Percentiles rank a stretch among this genome's conserved stretches.
phyloP scores from a whole-genome alignment of 1,284 basidiomycete genomes.

The Ustilago xerochloae region DNA sequence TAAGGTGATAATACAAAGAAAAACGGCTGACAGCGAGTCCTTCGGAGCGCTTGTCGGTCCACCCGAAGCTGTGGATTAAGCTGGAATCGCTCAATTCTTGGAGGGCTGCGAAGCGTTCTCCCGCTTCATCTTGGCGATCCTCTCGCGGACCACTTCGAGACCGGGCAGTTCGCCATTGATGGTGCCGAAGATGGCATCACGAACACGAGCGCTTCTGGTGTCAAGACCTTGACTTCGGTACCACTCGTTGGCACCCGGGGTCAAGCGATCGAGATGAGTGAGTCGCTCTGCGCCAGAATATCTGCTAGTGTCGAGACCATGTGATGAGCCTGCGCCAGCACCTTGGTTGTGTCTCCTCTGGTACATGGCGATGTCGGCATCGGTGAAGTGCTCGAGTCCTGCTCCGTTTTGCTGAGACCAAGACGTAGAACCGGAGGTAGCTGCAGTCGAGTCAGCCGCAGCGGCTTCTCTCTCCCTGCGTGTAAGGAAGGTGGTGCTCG shows the following conservation, averaged over 20 bases:
- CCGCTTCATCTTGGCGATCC: conserved; percentile 38
- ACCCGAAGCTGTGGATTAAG: background rate
- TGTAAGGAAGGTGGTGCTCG: conserved; percentile 44
- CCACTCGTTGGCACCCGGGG: conserved; percentile 47
- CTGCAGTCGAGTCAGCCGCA: conserved; percentile 19
- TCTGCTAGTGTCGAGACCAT: conserved; percentile 37
- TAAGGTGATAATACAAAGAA: background rate
- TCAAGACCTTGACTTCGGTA: conserved; percentile 49
- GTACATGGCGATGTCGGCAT: conserved; percentile 49
- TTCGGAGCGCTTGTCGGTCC: background rate
- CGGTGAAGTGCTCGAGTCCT: conserved; percentile 39
- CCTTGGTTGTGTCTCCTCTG: conserved; percentile 41
- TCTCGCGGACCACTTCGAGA: conserved; percentile 64
- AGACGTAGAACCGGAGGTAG: background rate
- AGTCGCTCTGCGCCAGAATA: conserved; percentile 48
- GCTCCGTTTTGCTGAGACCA: conserved; percentile 10
- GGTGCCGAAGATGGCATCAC: conserved; percentile 67
- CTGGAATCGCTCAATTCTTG: no score
- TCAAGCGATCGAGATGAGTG: conserved; percentile 38
- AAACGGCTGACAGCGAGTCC: background rate
- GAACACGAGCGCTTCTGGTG: conserved; percentile 54
- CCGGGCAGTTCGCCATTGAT: conserved; percentile 63
- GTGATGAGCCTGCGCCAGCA: conserved; percentile 19
- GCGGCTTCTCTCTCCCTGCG: conserved; percentile 43
- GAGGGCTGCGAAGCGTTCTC: conserved; percentile 17